These are phyloP conservation scores for Globisporangium viniferum DNA, from an alignment of 352 stramenopile species.

Conservation along the genomic window DNA sequence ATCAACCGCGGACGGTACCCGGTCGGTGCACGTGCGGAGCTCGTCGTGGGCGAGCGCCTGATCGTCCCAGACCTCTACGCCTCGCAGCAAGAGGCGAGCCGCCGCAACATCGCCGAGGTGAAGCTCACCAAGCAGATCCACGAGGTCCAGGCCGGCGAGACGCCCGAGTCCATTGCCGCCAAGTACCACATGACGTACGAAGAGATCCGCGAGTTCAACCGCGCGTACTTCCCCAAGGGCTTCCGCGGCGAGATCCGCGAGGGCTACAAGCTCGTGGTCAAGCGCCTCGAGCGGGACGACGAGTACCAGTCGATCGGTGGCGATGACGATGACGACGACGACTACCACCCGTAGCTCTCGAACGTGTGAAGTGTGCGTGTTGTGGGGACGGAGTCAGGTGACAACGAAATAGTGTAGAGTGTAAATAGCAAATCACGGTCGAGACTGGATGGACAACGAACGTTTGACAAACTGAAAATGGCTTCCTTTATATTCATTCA, in stretches of 20 bases:
- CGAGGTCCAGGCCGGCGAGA: constrained; percentile 67
- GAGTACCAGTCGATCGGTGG: constrained; percentile 30
- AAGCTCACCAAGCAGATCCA: constrained; percentile 88
- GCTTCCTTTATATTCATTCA: not conserved
- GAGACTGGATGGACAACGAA: not conserved
- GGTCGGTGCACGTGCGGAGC: constrained; percentile 55
- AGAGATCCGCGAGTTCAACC: constrained; percentile 83
- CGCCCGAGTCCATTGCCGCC: constrained; percentile 56
- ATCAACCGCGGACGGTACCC: constrained; percentile 77
- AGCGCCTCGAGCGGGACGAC: constrained; percentile 34
- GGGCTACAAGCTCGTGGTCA: constrained; percentile 82
- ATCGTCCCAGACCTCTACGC: constrained; percentile 73
- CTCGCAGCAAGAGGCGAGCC: constrained; percentile 41
- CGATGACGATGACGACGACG: constrained; percentile 15
- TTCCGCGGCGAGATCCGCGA: constrained; percentile 76
- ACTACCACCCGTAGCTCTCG: constrained; percentile 8
- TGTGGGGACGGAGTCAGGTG: not conserved
- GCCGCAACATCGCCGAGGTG: constrained; percentile 73
- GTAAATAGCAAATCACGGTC: constrained; percentile 2
- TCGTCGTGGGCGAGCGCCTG: constrained; percentile 56
- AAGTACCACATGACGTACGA: constrained; percentile 82
- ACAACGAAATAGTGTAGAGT: not conserved
- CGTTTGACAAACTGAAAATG: not conserved
- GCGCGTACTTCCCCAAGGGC: constrained; percentile 83
- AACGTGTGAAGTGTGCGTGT: not conserved